Evolutionary conservation across 2,329 filamentous ascomycete genomes (phyloP).

Genomic region (Blastomyces gilchristii): DNA sequence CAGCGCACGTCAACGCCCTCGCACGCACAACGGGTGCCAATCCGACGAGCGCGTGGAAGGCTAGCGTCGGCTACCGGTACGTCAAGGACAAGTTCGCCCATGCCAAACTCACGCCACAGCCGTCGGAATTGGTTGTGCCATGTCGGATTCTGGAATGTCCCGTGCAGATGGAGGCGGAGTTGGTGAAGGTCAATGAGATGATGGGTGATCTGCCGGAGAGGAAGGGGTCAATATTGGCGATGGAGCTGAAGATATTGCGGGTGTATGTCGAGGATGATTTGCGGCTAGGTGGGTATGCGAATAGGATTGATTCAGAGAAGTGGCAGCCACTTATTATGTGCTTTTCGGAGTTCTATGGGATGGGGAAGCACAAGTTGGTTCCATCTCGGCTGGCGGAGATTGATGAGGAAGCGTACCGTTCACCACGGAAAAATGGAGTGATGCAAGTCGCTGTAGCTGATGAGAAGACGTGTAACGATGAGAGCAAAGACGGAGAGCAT

Average conservation of each 20-base stretch:
- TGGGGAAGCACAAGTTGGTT: slow-evolving; percentile 15
- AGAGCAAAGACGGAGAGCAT: background rate
- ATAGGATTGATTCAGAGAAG: slow-evolving; percentile 35
- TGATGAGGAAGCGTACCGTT: slow-evolving; percentile 1
- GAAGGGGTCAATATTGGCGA: slow-evolving; percentile 23
- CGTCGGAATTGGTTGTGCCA: slow-evolving; percentile 28
- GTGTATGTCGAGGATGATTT: slow-evolving; percentile 27
- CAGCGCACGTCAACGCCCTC: slow-evolving; percentile 28
- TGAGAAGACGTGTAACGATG: background rate
- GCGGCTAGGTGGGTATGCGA: slow-evolving; percentile 28
- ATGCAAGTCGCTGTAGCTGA: background rate
- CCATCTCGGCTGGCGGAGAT: background rate
- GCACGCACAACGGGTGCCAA: slow-evolving; percentile 31
- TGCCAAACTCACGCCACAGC: slow-evolving; percentile 24
- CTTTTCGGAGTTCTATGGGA: slow-evolving; percentile 37
- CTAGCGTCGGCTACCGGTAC: background rate
- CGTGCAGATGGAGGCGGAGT: slow-evolving; percentile 36
- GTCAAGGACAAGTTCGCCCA: slow-evolving; percentile 3
- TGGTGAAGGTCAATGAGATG: slow-evolving; percentile 26
- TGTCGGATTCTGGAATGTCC: slow-evolving; percentile 32
- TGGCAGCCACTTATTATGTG: slow-evolving; percentile 39
- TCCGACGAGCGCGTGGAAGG: slow-evolving; percentile 13
- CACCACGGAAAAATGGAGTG: background rate
- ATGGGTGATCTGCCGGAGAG: slow-evolving; percentile 22
- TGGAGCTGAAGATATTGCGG: slow-evolving; percentile 32